Conservation (phyloP, 176 grass and related monocot species). For the Carex cristatella region DNA sequence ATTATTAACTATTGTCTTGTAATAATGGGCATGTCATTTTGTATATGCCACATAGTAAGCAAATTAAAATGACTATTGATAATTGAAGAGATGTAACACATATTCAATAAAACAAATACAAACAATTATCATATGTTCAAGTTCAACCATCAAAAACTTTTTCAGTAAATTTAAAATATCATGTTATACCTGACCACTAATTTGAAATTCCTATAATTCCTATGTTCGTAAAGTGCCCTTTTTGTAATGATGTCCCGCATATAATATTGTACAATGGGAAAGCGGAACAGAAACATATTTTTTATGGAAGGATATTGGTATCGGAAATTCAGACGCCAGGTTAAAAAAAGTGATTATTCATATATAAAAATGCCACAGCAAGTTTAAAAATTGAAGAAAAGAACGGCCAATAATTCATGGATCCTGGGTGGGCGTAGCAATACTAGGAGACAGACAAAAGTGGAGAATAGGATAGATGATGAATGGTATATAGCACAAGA, state of each 20-base stretch:
- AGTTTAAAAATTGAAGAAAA: slow-evolving; percentile 1
- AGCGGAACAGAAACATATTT: neutral
- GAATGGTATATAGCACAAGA: neutral
- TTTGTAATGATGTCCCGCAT: too few relatives aligned
- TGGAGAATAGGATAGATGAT: neutral
- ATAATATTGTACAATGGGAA: too few relatives aligned
- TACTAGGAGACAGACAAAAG: neutral
- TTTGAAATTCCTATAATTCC: neutral
- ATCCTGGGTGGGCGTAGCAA: neutral
- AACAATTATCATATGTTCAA: too few relatives aligned
- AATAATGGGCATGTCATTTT: too few relatives aligned
- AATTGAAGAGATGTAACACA: too few relatives aligned
- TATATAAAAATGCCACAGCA: neutral
- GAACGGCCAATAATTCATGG: neutral
- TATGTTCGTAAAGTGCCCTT: neutral
- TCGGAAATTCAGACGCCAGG: neutral
- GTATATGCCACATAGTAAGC: too few relatives aligned
- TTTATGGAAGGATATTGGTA: neutral
- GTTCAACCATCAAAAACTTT: too few relatives aligned
- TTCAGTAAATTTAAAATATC: too few relatives aligned
- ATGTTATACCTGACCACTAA: too few relatives aligned
- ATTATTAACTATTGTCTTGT: too few relatives aligned
- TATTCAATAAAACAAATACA: too few relatives aligned
- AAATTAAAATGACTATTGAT: too few relatives aligned
- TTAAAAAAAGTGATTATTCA: neutral